Evolutionary conservation across 2,329 filamentous ascomycete genomes (phyloP), one percentile per base, ranked within the genome.

Genomic region (Ascochyta koolunga): DNA sequence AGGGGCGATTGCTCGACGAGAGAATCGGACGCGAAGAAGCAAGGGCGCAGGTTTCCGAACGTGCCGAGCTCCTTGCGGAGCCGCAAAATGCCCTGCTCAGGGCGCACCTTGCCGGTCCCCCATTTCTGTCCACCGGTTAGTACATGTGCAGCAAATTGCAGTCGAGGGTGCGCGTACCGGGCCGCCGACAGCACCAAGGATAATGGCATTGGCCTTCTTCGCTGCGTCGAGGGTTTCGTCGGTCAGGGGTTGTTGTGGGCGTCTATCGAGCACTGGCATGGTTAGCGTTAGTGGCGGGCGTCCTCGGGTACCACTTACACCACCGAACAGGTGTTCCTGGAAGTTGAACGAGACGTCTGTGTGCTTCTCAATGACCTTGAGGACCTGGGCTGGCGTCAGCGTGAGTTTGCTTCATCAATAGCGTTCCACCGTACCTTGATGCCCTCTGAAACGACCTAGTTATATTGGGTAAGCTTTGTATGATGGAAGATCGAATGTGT

Each of bases 11-110:
- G 84, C 43, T 93, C 87, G 69, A 96, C 87, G 43, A 97, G 88
- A 27, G 54, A 84, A 47, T 93, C 90, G 1, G 92, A 93, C 44
- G 91, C 91, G 80, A 99, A 98, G 83, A 90, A 96, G 83, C 93
- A 98, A 9, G 93, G 93, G 5, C 93, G 89, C 54, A 98, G 87
- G 84, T 98, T 98, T 66, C 93, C 93, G 78, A 96, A 98, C 51
- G 93, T 91, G 71, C 85, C 84, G 83, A 98, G 90, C 78, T 97
- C 90, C 79, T 96, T 97, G 79, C 93, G 91, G 48, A 98, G 89
- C 65, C 82, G 85, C 58, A 98, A 88, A 68, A 98, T 87, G 58
- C 93, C 93, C 79, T 97, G 91, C 76, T 98, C 93, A 1, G 93
- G 93, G 38, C 93, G 90, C 60, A 97, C 89, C 53, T 86, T 79